Conservation (phyloP, 495 filamentous ascomycete species). For the Podospora anserina region DNA sequence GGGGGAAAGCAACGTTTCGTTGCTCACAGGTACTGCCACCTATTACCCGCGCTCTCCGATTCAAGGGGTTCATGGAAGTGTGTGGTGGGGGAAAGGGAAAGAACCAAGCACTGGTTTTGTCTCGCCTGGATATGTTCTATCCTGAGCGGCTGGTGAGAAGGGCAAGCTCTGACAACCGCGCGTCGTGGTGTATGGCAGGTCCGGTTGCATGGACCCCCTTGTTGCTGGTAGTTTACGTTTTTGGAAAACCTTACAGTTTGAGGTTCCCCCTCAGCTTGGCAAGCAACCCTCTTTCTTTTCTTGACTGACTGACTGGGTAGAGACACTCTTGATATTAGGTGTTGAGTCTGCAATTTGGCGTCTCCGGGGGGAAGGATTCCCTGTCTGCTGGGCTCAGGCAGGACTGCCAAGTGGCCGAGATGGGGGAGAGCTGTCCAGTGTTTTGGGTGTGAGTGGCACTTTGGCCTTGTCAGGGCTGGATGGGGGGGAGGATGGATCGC, state of each 20-base stretch:
- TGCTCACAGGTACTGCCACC: neutral
- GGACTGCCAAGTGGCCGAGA: neutral
- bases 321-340: neutral
- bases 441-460: neutral
- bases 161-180: neutral
- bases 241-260: neutral
- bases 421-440: neutral
- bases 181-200: neutral
- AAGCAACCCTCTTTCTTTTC: neutral
- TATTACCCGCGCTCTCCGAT: neutral
- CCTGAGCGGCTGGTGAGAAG: neutral
- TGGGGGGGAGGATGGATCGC: neutral
- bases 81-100: too few relatives aligned
- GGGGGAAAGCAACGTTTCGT: neutral
- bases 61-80: neutral
- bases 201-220: neutral
- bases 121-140: neutral
- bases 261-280: neutral
- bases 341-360: neutral
- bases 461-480: neutral
- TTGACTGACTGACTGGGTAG: neutral
- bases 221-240: neutral
- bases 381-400: neutral
- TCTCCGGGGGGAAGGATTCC: neutral
- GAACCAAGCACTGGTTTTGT: neutral